phyloP scores from a whole-genome alignment of 139 green algal genomes.

The Chlamydomonas sphaeroides region DNA sequence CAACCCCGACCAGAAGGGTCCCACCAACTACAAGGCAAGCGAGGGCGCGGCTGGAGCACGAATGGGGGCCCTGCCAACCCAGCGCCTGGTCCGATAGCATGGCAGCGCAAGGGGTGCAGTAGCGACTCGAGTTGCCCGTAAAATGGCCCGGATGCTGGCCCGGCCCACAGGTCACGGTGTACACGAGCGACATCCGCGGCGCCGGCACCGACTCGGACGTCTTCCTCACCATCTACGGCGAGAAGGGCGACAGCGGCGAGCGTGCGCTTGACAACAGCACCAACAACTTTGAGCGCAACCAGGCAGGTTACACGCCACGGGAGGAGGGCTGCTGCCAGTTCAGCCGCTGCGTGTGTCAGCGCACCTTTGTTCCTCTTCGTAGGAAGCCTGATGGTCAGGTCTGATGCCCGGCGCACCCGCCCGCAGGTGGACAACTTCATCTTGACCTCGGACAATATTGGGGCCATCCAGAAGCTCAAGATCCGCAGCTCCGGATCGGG shows the following conservation, averaged over 20 bases:
- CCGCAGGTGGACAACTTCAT: slow-evolving; percentile 58
- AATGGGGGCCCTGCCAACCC: too few relatives aligned
- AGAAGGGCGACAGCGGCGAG: slow-evolving; percentile 55
- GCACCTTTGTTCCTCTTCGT: too few relatives aligned
- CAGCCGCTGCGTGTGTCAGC: too few relatives aligned
- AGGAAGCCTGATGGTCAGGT: too few relatives aligned
- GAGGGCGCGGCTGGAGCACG: too few relatives aligned
- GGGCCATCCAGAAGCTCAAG: slow-evolving; percentile 56
- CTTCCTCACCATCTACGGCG: slow-evolving; percentile 52
- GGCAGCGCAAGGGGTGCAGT: too few relatives aligned
- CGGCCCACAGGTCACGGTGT: slow-evolving; percentile 33
- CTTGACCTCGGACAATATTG: slow-evolving; percentile 57
- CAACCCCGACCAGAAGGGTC: slow-evolving; percentile 38
- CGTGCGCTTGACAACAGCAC: slow-evolving; percentile 51
- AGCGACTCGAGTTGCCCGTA: too few relatives aligned
- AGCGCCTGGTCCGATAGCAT: too few relatives aligned
- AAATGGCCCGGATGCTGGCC: too few relatives aligned
- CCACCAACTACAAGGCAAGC: slow-evolving; percentile 54
- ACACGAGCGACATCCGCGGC: slow-evolving; percentile 57
- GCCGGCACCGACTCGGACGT: slow-evolving; percentile 71
- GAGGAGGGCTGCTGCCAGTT: too few relatives aligned
- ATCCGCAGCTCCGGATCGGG: slow-evolving; percentile 47
- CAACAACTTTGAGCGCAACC: slow-evolving; percentile 58
- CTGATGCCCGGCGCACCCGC: too few relatives aligned
- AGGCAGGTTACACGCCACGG: too few relatives aligned